Percentiles rank a stretch among this genome's conserved stretches.
Conservation (phyloP, 2,329 filamentous ascomycete species). For the Xylariaceae sp. region DNA sequence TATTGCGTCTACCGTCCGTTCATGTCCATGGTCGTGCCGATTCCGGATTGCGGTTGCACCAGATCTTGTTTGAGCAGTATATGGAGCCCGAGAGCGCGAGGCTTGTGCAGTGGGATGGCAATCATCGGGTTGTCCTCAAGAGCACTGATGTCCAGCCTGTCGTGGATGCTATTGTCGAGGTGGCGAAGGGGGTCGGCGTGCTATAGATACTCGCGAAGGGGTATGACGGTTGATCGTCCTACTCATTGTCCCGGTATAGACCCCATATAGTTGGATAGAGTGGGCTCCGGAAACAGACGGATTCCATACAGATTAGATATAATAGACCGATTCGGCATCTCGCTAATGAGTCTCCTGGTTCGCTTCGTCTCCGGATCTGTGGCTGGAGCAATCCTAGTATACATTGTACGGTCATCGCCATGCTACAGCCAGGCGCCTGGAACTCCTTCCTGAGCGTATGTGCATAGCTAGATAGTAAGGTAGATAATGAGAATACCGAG, state of each 20-base stretch:
- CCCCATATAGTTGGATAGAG: no score
- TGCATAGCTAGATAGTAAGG: no score
- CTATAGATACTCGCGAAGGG: slow-evolving; percentile 7
- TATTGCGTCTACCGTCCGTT: slow-evolving; percentile 56
- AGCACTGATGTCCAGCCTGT: slow-evolving; percentile 58
- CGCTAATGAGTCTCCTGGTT: no score
- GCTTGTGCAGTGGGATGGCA: slow-evolving; percentile 69
- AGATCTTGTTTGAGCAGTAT: slow-evolving; percentile 53
- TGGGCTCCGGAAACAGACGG: no score
- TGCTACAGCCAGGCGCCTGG: no score
- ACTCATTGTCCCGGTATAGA: background rate
- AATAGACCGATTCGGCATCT: no score
- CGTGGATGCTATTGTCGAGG: slow-evolving; percentile 47
- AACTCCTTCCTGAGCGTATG: no score
- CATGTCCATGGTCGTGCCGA: slow-evolving; percentile 65
- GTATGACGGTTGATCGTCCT: background rate
- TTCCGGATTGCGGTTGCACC: slow-evolving; percentile 56
- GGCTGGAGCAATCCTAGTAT: no score
- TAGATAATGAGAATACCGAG: no score
- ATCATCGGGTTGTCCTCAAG: slow-evolving; percentile 68
- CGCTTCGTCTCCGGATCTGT: no score
- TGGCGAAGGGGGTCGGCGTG: slow-evolving; percentile 46
- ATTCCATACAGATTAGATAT: no score
- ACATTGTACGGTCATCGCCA: no score
- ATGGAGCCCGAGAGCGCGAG: slow-evolving; percentile 51